Base-by-base conservation (phyloP, 352 stramenopile species). In the Globisporangium nunn region DNA sequence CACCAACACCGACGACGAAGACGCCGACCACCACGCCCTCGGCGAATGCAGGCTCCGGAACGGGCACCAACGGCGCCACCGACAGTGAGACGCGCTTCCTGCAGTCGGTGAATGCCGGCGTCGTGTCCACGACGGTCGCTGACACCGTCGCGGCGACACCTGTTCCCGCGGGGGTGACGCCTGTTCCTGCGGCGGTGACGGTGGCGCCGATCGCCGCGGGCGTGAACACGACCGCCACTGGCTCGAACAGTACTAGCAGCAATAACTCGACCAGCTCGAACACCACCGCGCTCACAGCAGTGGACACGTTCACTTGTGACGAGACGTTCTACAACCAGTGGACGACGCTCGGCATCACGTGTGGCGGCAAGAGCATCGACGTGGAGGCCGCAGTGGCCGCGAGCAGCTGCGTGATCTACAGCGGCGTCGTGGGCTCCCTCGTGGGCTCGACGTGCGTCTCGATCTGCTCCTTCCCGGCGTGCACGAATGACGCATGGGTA, bases 291-390 rank as follows among this genome's bases (percentile, higher is more conserved):
- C 23, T 67, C 29, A 66, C 62, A 8, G 44, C 64, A 1, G 67
- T 61, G 17, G 72, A 81, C 54, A 69, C 64, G 10, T 71, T 93
- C 49, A 72, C 63, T 12, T 93, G 84, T 40, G 84, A 93, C 61
- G 81, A 74, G 52, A 79, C 70, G 2, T 93, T 93, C 56, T 93
- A 93, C 75, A 81, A 68, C 41, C 58, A 79, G 61, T 93, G 84
- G 84, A 56, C 83, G 54, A 85, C 67, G 17, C 64, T 87, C 15
- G 77, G 78, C 2, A 67, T 93, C 51, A 89, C 60, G 30, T 93
- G 84, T 55, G 72, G 69, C 23, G 66, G 67, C 8, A 46, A 56
- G 0, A 63, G 63, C 18, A 61, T 93, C 46, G 63, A 91, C 46
- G 74, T 89, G 8, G 61, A 65, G 12, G 66, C 66, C 23, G 84